Base-by-base conservation (phyloP, 169 alveolate genomes). In the Neospora caninum region DNA sequence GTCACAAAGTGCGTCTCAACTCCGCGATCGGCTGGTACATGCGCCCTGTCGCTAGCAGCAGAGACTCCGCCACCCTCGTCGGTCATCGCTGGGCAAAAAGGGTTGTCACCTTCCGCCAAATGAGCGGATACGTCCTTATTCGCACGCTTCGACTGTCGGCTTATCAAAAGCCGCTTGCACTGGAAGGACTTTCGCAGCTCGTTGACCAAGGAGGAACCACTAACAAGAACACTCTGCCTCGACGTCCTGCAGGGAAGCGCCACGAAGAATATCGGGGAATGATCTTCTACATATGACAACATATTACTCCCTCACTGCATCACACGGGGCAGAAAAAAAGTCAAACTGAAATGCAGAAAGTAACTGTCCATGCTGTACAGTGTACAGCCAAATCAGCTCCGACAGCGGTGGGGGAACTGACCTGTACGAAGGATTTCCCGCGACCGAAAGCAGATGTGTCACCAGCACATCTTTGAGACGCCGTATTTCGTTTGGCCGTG, bases 381-480 rank as follows among this genome's bases (percentile, higher is more conserved):
- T 42, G 58, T 31, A n/a, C 13, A 49, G 58, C 4, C 4, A 49
- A 4, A 4, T 13, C 58, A 49, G 22, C 58, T 4, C 58, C 16
- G 36, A 54, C 43, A 9, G 31, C 18, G 39, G 27, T 69, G 53
- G 22, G 34, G 7, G 36, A 20, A 16, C 92, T 67, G 42, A 92
- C 95, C 95, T 92, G 88, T 92, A 92, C 22, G 95, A 87, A 42
- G 93, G 88, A 69, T 86, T 92, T 6, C 93, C 95, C 0, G 95
- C 95, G 43, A 92, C 95, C 13, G 92, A 82, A 20, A 84, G 80
- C 29, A 92, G 88, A 43, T 92, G 95, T 34, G 42, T 83, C 39
- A 42, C 88, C 31, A 92, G 49, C 29, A 91, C 92, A 69, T 92
- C 95, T 36, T 49, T 39, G 10, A 92, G 93, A 29, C 95, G 92